phyloP scores from a whole-genome alignment of 192 early-diverging fungal genomes.

The Gaertneriomyces semiglobifer region DNA sequence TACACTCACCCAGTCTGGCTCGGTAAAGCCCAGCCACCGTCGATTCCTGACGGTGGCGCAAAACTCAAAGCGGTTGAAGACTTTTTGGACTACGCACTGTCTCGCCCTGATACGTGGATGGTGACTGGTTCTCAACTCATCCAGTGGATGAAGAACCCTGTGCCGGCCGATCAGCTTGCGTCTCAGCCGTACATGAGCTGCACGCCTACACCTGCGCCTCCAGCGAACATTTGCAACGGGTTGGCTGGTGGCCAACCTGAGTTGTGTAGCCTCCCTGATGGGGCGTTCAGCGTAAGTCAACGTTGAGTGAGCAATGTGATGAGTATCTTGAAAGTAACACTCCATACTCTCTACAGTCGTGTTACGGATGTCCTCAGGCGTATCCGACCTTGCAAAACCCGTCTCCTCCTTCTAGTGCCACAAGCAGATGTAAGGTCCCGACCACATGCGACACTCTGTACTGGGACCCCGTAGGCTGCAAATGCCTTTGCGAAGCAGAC shows the following conservation, averaged over 20 bases:
- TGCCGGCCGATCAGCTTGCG: constrained; percentile 62
- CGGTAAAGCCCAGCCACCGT: constrained; percentile 10
- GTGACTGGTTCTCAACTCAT: constrained; percentile 67
- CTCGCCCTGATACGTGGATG: constrained; percentile 67
- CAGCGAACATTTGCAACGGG: constrained; percentile 71
- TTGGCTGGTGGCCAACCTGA: constrained; percentile 34
- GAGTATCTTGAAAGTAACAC: neutral
- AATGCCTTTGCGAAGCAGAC: constrained; percentile 56
- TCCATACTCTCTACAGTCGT: neutral
- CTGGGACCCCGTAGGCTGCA: constrained; percentile 66
- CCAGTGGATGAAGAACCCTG: constrained; percentile 76
- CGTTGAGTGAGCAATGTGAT: neutral
- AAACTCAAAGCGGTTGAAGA: constrained; percentile 35
- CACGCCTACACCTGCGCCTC: constrained; percentile 46
- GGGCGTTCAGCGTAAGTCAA: constrained; percentile 15
- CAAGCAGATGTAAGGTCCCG: constrained; percentile 45
- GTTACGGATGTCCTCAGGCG: constrained; percentile 28
- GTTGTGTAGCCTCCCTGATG: constrained; percentile 16
- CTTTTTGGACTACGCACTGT: constrained; percentile 53
- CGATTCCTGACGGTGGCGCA: constrained; percentile 25
- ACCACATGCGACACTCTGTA: constrained; percentile 63
- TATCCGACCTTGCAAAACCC: constrained; percentile 27
- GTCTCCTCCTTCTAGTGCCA: constrained; percentile 11
- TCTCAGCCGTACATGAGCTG: constrained; percentile 66
- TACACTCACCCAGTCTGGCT: constrained; percentile 39